Evolutionary conservation across 139 green algal genomes (phyloP).

Genomic region (Micromonas commoda): DNA sequence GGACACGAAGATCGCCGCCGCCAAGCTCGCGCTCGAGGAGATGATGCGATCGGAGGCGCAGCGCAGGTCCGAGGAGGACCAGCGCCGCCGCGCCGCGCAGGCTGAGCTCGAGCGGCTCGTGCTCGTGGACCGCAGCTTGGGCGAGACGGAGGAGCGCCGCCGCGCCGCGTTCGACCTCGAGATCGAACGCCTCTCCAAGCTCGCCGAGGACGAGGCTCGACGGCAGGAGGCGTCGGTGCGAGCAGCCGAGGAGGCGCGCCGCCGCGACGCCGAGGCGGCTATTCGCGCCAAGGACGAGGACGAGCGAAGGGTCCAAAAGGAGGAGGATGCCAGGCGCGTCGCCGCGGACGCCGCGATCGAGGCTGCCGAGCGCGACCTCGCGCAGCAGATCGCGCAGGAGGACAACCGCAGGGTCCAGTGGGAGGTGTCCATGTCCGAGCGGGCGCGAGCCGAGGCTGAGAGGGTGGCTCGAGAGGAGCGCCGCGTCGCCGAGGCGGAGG

Average conservation of each 20-base stretch:
- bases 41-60: neutral
- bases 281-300: neutral
- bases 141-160: neutral
- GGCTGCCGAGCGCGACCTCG: neutral
- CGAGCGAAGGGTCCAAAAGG: neutral
- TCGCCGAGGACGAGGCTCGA: neutral
- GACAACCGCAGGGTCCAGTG: neutral
- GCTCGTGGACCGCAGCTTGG: neutral
- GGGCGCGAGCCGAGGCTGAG: neutral
- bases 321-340: neutral
- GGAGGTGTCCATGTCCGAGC: neutral
- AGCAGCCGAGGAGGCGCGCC: neutral
- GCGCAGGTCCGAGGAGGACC: neutral
- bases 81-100: neutral
- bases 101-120: neutral
- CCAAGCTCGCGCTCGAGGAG: neutral
- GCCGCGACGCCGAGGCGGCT: neutral
- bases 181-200: neutral
- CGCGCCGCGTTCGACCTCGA: neutral
- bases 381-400: neutral
- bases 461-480: neutral
- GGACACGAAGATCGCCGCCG: neutral
- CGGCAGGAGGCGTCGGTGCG: neutral
- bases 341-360: neutral
- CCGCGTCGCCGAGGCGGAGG: neutral